A percentile compares a stretch with the other conserved stretches of the same genome.
Evolutionary conservation across 2,329 filamentous ascomycete species (phyloP).

Genomic region (Hymenoscyphus fraxineus): DNA sequence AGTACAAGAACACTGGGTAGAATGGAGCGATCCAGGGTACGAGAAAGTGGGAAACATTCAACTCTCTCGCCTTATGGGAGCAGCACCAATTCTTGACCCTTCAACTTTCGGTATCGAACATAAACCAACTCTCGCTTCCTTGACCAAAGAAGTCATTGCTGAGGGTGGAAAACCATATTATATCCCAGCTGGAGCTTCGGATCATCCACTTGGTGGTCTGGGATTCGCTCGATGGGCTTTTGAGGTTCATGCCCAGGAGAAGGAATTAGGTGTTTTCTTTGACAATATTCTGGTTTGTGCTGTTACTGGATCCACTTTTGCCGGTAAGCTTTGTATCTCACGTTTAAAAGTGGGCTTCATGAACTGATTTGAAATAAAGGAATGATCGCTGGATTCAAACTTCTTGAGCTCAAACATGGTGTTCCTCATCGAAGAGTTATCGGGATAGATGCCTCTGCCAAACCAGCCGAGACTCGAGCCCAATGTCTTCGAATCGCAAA

Average conservation of each 20-base stretch:
- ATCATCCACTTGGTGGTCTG: constrained; percentile 66
- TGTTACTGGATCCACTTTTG: constrained; percentile 68
- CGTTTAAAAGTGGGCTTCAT: not conserved
- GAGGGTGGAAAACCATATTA: constrained; percentile 63
- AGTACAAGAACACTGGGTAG: constrained; percentile 67
- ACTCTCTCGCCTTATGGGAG: constrained; percentile 63
- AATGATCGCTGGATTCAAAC: constrained; percentile 69
- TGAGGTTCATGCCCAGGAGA: constrained; percentile 63
- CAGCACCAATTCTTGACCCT: constrained; percentile 57
- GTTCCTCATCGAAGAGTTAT: constrained; percentile 52
- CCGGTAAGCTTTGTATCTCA: constrained; percentile 40
- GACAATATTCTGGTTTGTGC: constrained; percentile 66
- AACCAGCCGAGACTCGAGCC: constrained; percentile 56
- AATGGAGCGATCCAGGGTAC: constrained; percentile 57
- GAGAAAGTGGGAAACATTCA: constrained; percentile 68
- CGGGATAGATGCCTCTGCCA: constrained; percentile 64
- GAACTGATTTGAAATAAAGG: not conserved
- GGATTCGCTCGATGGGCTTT: constrained; percentile 70
- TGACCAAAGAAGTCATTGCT: constrained; percentile 50
- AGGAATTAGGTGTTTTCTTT: constrained; percentile 58
- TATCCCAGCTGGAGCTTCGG: constrained; percentile 67
- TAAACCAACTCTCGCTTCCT: constrained; percentile 54
- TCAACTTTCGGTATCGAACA: constrained; percentile 66
- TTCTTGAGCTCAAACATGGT: constrained; percentile 47
- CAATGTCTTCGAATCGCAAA: constrained; percentile 66